Percentiles rank a stretch among this genome's conserved stretches.
These are phyloP conservation scores for Alternaria infectoria DNA, from an alignment of 2,329 filamentous ascomycete genomes.

Conservation along the genomic window DNA sequence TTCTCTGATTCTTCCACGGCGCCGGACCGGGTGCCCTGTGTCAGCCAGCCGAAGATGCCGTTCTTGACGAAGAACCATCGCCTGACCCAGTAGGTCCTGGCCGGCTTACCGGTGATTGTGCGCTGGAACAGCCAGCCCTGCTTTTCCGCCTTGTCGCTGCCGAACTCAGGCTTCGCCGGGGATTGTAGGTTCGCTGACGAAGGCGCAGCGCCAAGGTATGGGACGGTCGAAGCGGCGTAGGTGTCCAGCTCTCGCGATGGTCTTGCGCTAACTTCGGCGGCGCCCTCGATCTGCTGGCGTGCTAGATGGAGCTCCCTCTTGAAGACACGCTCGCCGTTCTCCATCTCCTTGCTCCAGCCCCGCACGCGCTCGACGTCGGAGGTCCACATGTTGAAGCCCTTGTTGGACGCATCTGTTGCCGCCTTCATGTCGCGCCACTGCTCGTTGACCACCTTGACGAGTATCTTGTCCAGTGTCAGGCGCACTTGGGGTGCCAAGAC, in stretches of 20 bases:
- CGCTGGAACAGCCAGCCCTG: constrained; percentile 93
- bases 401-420: constrained; percentile 69
- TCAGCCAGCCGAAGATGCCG: constrained; percentile 93
- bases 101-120: constrained; percentile 83
- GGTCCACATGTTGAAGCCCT: constrained; percentile 69
- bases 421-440: constrained; percentile 86
- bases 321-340: constrained; percentile 83
- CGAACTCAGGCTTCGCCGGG: constrained; percentile 59
- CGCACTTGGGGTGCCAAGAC: constrained; percentile 85
- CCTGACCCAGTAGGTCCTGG: constrained; percentile 85
- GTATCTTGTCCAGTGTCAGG: constrained; percentile 80
- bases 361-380: constrained; percentile 88
- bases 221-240: constrained; percentile 88
- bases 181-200: constrained; percentile 58
- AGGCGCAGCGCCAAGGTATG: constrained; percentile 76
- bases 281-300: constrained; percentile 81
- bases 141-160: constrained; percentile 70
- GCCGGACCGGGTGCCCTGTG: constrained; percentile 77
- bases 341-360: constrained; percentile 95
- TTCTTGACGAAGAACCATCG: constrained; percentile 97
- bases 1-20: constrained; percentile 96
- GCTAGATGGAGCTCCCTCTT: constrained; percentile 80
- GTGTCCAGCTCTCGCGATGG: constrained; percentile 93
- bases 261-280: constrained; percentile 70
- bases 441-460: constrained; percentile 84